Evolutionary conservation across 495 filamentous ascomycete species (phyloP), one percentile per base, ranked within the genome.

Genomic region (Pyrenula aspistea): DNA sequence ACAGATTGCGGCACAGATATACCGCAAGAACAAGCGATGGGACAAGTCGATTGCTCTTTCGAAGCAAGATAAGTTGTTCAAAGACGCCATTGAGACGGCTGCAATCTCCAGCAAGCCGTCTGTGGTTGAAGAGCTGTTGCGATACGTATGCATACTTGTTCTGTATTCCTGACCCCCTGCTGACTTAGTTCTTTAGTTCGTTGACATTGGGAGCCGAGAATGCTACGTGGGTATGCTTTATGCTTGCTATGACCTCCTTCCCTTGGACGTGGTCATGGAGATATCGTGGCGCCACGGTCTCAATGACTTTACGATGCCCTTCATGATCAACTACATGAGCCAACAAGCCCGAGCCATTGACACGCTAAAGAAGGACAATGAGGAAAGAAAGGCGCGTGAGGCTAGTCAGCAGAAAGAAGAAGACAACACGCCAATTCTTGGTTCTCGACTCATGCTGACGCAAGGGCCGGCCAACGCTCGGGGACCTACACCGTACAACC

Each of bases 221-320:
- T 99, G 94, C 77, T 99, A 96, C 70, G 92, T 95, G 25, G 94
- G 91, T 61, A 97, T 97, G 91, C 81, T 99, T 55, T 99, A 99
- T 65, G 84, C 94, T 54, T 99, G 94, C 79, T 95, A 99, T 72
- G 94, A 99, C 58, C 83, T 99, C 53, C 92, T 99, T 65, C 87
- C 87, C 19, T 85, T 94, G 12, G 86, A 95, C 61, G 79, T 90
- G 49, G 85, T 97, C 57, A 83, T 99, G 75, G 94, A 99, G 74
- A 77, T 99, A 54, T 96, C 92, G 55, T 99, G 94, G 94, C 91
- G 94, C 62, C 78, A 94, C 68, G 89, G 91, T 55, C 84, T 99
- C 36, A 83, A 85, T 60, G 94, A 99, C 77, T 97, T 94, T 75
- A 94, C 92, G 56, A 97, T 99, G 94, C 94, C 94, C 15, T 99